Evolutionary conservation across 1,284 basidiomycete species (phyloP).

Genomic region (Taiwanofungus camphoratus): DNA sequence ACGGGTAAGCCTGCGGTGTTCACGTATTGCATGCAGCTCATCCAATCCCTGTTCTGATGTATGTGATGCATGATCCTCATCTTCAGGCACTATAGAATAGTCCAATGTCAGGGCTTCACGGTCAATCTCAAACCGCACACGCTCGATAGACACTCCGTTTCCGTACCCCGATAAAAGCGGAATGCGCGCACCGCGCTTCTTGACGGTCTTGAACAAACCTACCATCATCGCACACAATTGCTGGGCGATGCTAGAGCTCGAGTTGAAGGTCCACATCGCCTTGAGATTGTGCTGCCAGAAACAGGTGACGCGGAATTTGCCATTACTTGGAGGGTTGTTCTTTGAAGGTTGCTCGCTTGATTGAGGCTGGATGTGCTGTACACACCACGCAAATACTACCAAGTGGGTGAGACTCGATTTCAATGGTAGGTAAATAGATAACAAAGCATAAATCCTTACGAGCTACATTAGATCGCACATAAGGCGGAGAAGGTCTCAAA

Average conservation of each 20-base stretch:
- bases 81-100: slow-evolving; percentile 80
- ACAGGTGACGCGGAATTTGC: slow-evolving; percentile 71
- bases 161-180: slow-evolving; percentile 80
- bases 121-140: slow-evolving; percentile 72
- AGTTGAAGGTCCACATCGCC: slow-evolving; percentile 77
- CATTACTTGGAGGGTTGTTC: slow-evolving; percentile 30
- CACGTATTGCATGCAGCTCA: slow-evolving; percentile 56
- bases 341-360: slow-evolving; percentile 24
- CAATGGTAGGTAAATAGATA: neutral
- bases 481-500: slow-evolving; percentile 90
- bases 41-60: slow-evolving; percentile 42
- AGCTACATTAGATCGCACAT: slow-evolving; percentile 86
- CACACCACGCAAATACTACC: slow-evolving; percentile 88
- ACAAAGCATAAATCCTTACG: slow-evolving; percentile 41
- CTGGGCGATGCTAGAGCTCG: slow-evolving; percentile 50
- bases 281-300: slow-evolving; percentile 98
- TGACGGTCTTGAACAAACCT: slow-evolving; percentile 73
- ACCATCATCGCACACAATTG: slow-evolving; percentile 81
- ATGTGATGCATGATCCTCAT: slow-evolving; percentile 45
- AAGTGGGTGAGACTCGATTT: slow-evolving; percentile 12
- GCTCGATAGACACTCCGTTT: slow-evolving; percentile 75
- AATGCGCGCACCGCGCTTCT: slow-evolving; percentile 67
- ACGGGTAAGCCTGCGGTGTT: slow-evolving; percentile 63
- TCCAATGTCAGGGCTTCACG: slow-evolving; percentile 81
- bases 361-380: slow-evolving; percentile 61